Evolutionary conservation across 306 rosid species (phyloP).

Genomic region (Pyrus communis): DNA sequence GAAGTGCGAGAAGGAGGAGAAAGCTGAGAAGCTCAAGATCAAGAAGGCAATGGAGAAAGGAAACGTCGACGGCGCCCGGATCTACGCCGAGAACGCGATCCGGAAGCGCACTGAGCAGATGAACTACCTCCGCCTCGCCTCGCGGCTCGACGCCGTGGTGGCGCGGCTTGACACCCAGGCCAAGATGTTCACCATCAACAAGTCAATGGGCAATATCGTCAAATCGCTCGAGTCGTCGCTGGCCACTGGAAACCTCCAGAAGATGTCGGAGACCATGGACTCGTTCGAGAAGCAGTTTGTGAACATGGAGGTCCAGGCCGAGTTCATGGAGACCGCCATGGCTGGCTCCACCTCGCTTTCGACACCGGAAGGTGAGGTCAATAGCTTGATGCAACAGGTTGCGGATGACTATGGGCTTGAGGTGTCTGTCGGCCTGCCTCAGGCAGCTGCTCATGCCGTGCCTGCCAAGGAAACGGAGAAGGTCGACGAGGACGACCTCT

Average conservation of each 20-base stretch:
- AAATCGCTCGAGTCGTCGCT: conserved; percentile 73
- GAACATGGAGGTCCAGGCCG: conserved; percentile 97
- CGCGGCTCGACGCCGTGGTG: conserved; percentile 90
- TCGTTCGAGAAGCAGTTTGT: conserved; percentile 91
- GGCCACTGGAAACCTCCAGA: conserved; percentile 77
- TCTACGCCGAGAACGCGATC: conserved; percentile 96
- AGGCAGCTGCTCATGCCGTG: conserved; percentile 79
- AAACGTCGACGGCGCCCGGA: conserved; percentile 86
- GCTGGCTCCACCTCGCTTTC: conserved; percentile 91
- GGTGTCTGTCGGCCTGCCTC: conserved; percentile 90
- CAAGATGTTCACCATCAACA: conserved; percentile 82
- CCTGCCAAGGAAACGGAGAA: conserved; percentile 76
- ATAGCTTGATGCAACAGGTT: conserved; percentile 91
- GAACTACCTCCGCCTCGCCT: conserved; percentile 87
- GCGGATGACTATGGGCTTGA: conserved; percentile 95
- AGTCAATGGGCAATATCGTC: conserved; percentile 87
- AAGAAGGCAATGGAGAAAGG: conserved; percentile 96
- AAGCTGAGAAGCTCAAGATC: conserved; percentile 80
- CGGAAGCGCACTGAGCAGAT: conserved; percentile 88
- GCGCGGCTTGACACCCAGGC: conserved; percentile 98
- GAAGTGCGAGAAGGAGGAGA: conserved; percentile 95
- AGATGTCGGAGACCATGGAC: conserved; percentile 98
- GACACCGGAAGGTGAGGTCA: conserved; percentile 91
- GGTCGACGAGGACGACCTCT: conserved; percentile 78
- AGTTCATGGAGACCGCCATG: conserved; percentile 93